Evolutionary conservation across 208 protist species (phyloP).

Genomic region (Balamuthia mandrillaris): DNA sequence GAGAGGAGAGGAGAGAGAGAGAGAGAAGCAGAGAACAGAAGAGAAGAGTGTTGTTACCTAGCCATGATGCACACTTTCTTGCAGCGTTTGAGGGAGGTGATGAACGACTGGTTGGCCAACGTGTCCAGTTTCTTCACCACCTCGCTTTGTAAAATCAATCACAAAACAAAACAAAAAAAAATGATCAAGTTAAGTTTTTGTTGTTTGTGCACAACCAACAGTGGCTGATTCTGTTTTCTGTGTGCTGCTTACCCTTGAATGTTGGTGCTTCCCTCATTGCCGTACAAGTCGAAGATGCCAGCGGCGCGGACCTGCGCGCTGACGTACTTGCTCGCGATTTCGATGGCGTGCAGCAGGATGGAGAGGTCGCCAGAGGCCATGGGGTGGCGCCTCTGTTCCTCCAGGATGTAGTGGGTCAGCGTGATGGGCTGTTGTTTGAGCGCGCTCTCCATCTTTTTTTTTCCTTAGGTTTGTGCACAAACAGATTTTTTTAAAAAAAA

Average conservation of each 20-base stretch:
- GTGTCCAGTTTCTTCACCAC: constrained; percentile 80
- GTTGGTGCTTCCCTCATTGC: neutral
- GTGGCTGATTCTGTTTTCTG: no score
- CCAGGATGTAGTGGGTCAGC: constrained; percentile 22
- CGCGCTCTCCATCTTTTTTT: no score
- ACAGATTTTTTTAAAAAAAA: no score
- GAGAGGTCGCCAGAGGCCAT: neutral
- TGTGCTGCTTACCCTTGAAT: constrained; percentile 5
- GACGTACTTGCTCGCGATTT: neutral
- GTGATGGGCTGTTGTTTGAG: constrained; percentile 5
- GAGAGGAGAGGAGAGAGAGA: no score
- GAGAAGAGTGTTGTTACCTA: neutral
- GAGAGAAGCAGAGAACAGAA: neutral
- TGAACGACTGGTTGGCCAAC: constrained; percentile 72
- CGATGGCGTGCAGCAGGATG: constrained; percentile 29
- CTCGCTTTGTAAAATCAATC: constrained; percentile 44
- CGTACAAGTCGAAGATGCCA: constrained; percentile 15
- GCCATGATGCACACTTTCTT: constrained; percentile 29
- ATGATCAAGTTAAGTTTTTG: neutral
- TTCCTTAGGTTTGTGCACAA: no score
- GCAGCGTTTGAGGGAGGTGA: constrained; percentile 48
- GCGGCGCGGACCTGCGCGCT: neutral
- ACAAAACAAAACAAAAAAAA: neutral
- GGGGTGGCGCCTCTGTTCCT: neutral
- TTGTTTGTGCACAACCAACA: neutral